Evolutionary conservation across 225 moss, liverwort and hornwort species (phyloP).

Genomic region (Thuidium tamariscinum): DNA sequence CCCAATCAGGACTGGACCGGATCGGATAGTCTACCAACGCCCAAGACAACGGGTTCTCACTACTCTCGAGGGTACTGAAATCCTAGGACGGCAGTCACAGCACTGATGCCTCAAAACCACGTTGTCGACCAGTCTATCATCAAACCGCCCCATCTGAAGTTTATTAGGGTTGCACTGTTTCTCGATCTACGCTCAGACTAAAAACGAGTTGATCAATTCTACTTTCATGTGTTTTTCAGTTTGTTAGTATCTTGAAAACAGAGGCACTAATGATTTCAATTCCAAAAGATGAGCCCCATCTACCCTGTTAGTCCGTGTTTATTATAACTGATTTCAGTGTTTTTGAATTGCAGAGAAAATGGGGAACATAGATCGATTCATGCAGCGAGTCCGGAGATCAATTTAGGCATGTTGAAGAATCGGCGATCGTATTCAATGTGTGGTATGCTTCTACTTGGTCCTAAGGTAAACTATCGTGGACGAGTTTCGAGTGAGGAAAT

Average conservation of each 20-base stretch:
- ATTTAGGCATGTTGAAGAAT: background rate
- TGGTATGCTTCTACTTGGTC: background rate
- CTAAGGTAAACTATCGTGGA: background rate
- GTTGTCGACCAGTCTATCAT: background rate
- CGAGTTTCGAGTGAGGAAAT: background rate
- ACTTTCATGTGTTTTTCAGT: background rate
- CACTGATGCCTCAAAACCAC: background rate
- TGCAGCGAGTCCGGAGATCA: background rate
- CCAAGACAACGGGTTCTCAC: background rate
- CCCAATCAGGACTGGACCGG: background rate
- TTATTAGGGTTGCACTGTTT: background rate
- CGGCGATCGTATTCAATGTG: background rate
- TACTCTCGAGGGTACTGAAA: background rate
- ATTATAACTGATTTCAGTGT: background rate
- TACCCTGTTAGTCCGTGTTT: background rate
- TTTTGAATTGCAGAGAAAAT: background rate
- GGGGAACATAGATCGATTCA: background rate
- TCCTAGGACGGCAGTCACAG: background rate
- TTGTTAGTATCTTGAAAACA: background rate
- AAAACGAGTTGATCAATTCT: background rate
- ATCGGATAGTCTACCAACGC: background rate
- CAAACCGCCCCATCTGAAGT: background rate
- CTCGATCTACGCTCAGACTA: background rate
- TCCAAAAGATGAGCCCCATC: background rate
- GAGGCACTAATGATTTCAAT: background rate